phyloP scores from a whole-genome alignment of 2,329 filamentous ascomycete genomes.

The Ascochyta clinopodiicola region DNA sequence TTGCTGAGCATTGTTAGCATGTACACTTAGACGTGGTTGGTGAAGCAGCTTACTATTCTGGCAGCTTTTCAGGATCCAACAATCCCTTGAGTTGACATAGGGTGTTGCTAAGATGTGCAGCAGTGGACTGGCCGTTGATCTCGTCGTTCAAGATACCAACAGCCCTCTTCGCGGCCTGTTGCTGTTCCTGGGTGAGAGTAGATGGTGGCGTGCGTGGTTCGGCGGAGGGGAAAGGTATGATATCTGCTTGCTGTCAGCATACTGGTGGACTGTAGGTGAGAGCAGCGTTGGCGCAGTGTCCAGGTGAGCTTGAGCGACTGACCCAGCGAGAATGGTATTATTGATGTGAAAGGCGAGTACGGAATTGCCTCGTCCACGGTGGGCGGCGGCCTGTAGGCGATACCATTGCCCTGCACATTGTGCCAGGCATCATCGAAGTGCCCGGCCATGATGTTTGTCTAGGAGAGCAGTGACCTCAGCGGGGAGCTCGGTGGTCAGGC shows the following conservation, averaged over 20 bases:
- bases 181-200: constrained; percentile 52
- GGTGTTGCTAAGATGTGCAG: constrained; percentile 72
- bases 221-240: constrained; percentile 55
- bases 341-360: constrained; percentile 82
- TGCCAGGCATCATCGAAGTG: constrained; percentile 39
- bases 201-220: constrained; percentile 50
- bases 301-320: constrained; percentile 39
- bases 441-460: constrained; percentile 30
- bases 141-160: constrained; percentile 76
- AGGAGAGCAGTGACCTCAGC: background rate
- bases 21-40: background rate
- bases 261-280: constrained; percentile 21
- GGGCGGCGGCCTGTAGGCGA: constrained; percentile 52
- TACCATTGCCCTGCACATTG: constrained; percentile 40
- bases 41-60: constrained; percentile 64
- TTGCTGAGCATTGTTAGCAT: constrained; percentile 31
- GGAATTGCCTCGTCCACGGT: constrained; percentile 77
- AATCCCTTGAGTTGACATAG: constrained; percentile 78
- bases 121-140: constrained; percentile 64
- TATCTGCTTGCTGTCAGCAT: constrained; percentile 45
- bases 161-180: constrained; percentile 57
- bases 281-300: constrained; percentile 11
- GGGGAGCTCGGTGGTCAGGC: constrained; percentile 6
- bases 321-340: constrained; percentile 80
- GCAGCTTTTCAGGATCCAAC: constrained; percentile 72